Evolutionary conservation across 1,284 basidiomycete genomes (phyloP).

Genomic region (Fomes fomentarius): DNA sequence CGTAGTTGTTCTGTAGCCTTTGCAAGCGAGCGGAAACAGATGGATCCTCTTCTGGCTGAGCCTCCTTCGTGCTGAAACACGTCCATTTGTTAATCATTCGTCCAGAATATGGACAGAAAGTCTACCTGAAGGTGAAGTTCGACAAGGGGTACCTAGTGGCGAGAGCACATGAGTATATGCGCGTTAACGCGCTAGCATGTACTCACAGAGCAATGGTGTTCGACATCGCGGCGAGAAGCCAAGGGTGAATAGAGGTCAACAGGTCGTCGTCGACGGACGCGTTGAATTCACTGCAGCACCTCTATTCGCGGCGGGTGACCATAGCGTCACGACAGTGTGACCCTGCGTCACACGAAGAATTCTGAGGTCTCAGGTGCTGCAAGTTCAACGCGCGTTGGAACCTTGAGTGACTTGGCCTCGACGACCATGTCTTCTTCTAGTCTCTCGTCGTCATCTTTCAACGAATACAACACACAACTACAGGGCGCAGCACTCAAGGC

Average conservation of each 20-base stretch:
- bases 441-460: conserved; percentile 33
- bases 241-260: not conserved
- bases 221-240: conserved; percentile 52
- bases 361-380: too few relatives aligned
- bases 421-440: conserved; percentile 14
- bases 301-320: too few relatives aligned
- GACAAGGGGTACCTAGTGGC: conserved; percentile 74
- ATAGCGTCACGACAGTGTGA: conserved; percentile 1
- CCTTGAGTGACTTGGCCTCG: not conserved
- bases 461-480: conserved; percentile 49
- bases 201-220: conserved; percentile 78
- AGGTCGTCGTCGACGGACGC: not conserved
- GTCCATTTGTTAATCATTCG: not conserved
- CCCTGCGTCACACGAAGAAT: not conserved
- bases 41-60: conserved; percentile 95
- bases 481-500: conserved; percentile 63
- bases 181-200: not conserved
- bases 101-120: not conserved
- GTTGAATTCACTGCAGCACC: conserved; percentile 4
- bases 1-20: conserved; percentile 94
- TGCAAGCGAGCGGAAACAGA: conserved; percentile 90
- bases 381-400: not conserved
- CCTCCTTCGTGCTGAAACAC: conserved; percentile 78
- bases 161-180: not conserved
- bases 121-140: conserved; percentile 84